Conservation (phyloP, 352 stramenopile genomes). For the Phytophthora sojae region DNA sequence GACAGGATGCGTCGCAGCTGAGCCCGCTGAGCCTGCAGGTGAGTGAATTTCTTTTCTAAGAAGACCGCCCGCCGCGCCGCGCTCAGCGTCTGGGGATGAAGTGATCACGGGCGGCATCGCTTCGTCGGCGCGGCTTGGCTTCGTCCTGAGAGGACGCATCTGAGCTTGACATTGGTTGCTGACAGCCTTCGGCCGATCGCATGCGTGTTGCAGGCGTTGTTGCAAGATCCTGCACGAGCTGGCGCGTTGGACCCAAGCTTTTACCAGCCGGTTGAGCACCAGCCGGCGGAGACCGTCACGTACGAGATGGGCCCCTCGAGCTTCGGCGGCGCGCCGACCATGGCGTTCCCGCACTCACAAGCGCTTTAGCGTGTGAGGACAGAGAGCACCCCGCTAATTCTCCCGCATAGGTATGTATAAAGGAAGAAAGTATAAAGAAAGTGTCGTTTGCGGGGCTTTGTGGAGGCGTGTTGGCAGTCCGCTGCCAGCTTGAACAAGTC, state of each 20-base stretch:
- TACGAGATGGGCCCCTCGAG: conserved; percentile 33
- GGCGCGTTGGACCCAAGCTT: conserved; percentile 38
- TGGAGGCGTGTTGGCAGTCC: background rate
- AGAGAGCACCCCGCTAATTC: background rate
- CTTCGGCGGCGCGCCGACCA: conserved; percentile 29
- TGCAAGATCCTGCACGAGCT: conserved; percentile 44
- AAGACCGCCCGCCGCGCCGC: conserved; percentile 10
- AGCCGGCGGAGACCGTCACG: conserved; percentile 21
- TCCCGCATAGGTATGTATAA: conserved; percentile 34
- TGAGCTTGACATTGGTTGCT: conserved; percentile 43
- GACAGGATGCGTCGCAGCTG: conserved; percentile 49
- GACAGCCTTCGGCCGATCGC: conserved; percentile 29
- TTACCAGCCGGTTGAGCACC: conserved; percentile 40
- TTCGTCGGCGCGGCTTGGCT: conserved; percentile 17
- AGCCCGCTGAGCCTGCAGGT: conserved; percentile 59
- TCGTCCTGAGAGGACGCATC: conserved; percentile 12
- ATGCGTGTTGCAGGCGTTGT: conserved; percentile 42
- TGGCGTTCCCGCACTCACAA: conserved; percentile 39
- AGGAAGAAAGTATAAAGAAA: conserved; percentile 32
- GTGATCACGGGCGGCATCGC: conserved; percentile 10
- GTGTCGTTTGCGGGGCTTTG: conserved; percentile 28
- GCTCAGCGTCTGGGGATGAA: conserved; percentile 24
- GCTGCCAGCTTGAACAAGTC: too few relatives aligned
- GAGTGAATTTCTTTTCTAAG: conserved; percentile 62
- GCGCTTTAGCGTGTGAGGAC: conserved; percentile 19